Base-by-base conservation (phyloP, 1,284 basidiomycete genomes). In the Tremellales sp. region DNA sequence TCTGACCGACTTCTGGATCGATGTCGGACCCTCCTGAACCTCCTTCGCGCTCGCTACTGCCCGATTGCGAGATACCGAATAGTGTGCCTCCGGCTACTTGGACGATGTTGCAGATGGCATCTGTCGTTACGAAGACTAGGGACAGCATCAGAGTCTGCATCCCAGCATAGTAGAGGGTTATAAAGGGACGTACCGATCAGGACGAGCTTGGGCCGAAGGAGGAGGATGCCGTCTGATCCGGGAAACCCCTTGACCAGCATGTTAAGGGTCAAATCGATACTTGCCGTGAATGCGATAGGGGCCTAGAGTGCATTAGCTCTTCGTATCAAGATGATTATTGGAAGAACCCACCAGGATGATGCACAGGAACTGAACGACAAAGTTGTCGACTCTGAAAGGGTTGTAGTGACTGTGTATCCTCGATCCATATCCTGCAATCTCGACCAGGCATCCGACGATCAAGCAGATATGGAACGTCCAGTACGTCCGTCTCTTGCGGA, bases 41-140 rank as follows among this genome's bases (percentile, higher is more conserved):
- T 49, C 12, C 67, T 59, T 12, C 49, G 39, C 0, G 62, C 61
- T 37, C 44, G 27, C 33, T 36, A 17, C 19, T 17, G 1, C 58
- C 58, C 11, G 66, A 68, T 49, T 76, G 69, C 6, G 73, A 65
- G 1, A 71, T 63, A 15, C 76, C 76, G 45, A 77, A 69, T 13
- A 77, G 54, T 5, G 75, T 73, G 0, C 75, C 75, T 12, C 76
- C 76, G 15, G 56, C 57, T 24, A 76, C 62, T 49, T 77, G 75
- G 10, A 76, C 54, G 23, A 71, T 62, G 21, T 56, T 73, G 12
- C 64, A 69, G 15, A 70, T 48, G 15, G 62, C 53, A 49, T 76
- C 75, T 41, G 68, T 62, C 17, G 61, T 49, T 27, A 75, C 62
- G 60, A 76, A 75, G 51, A 60, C 67, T 61, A 46, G n/a, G 11